phyloP scores from a whole-genome alignment of 1,284 basidiomycete species.

The Ganoderma lingzhi region DNA sequence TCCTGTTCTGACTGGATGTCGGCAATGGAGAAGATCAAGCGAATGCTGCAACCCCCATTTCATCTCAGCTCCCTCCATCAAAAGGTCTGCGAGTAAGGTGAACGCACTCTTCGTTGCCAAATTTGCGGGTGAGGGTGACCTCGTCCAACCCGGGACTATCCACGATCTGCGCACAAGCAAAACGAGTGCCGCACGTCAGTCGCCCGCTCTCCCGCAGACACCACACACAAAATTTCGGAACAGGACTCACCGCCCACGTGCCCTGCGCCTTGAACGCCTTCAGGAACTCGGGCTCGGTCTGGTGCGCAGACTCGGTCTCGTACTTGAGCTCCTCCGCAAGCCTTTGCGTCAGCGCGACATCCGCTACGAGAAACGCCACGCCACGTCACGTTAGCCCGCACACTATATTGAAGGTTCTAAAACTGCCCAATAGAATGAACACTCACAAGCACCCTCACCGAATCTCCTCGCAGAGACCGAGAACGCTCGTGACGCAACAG shows the following conservation, averaged over 20 bases:
- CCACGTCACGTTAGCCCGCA: constrained; percentile 16
- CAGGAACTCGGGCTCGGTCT: constrained; percentile 81
- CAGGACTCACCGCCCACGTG: constrained; percentile 72
- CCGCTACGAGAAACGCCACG: constrained; percentile 55
- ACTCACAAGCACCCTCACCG: constrained; percentile 72
- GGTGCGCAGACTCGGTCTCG: constrained; percentile 72
- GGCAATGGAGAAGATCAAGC: constrained; percentile 85
- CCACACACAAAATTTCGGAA: background rate
- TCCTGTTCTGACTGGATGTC: constrained; percentile 68
- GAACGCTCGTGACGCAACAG: constrained; percentile 56
- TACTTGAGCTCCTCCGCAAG: constrained; percentile 87
- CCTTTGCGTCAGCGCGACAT: constrained; percentile 78
- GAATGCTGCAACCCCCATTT: constrained; percentile 57
- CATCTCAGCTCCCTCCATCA: background rate
- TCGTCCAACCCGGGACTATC: constrained; percentile 85
- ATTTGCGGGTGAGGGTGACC: constrained; percentile 81
- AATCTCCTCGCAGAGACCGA: constrained; percentile 60
- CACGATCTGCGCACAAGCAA: constrained; percentile 59
- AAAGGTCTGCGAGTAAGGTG: constrained; percentile 11
- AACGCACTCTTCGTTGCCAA: constrained; percentile 90
- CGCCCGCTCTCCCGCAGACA: background rate
- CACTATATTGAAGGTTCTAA: too few relatives aligned
- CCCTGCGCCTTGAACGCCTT: constrained; percentile 78
- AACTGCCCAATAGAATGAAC: constrained; percentile 1
- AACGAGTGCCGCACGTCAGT: background rate